A percentile compares a stretch with the other conserved stretches of the same genome.
phyloP scores from a whole-genome alignment of 2,329 filamentous ascomycete species.

The Monosporascus sp. region DNA sequence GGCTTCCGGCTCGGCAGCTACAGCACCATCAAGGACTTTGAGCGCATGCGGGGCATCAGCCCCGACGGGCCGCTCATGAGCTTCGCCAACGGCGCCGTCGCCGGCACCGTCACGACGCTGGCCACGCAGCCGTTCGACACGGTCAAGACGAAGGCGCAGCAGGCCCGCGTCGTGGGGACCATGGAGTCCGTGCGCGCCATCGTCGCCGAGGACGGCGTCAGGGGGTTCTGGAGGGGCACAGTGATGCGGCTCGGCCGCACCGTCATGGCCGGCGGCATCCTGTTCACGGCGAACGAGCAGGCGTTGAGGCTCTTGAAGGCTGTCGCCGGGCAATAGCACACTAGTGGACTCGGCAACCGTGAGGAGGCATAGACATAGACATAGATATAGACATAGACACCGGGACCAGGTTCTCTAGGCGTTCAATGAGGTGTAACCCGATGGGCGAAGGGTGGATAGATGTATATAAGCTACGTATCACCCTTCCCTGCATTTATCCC shows the following conservation, averaged over 20 bases:
- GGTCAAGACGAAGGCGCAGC: conserved; percentile 57
- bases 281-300: conserved; percentile 29
- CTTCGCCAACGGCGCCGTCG: conserved; percentile 36
- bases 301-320: conserved; percentile 20
- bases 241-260: conserved; percentile 58
- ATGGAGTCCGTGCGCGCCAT: conserved; percentile 48
- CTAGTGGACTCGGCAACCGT: too few relatives aligned
- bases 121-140: conserved; percentile 56
- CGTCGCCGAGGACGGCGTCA: conserved; percentile 49
- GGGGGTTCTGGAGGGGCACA: conserved; percentile 58
- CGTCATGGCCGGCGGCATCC: conserved; percentile 39
- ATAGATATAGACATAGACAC: too few relatives aligned
- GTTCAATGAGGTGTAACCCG: too few relatives aligned
- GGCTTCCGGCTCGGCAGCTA: conserved; percentile 59
- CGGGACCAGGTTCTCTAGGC: too few relatives aligned
- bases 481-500: too few relatives aligned
- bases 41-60: conserved; percentile 14
- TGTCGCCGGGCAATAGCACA: conserved; percentile 11
- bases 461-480: too few relatives aligned
- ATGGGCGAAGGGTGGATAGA: too few relatives aligned
- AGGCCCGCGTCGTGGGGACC: conserved; percentile 47
- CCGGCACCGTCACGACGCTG: conserved; percentile 36
- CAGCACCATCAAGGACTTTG: conserved; percentile 54
- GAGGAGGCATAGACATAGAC: not conserved
- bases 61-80: conserved; percentile 28